Percentiles rank a stretch among this genome's conserved stretches.
Conservation (phyloP, 1,139 yeast species). For the Meyerozyma guilliermondii region DNA sequence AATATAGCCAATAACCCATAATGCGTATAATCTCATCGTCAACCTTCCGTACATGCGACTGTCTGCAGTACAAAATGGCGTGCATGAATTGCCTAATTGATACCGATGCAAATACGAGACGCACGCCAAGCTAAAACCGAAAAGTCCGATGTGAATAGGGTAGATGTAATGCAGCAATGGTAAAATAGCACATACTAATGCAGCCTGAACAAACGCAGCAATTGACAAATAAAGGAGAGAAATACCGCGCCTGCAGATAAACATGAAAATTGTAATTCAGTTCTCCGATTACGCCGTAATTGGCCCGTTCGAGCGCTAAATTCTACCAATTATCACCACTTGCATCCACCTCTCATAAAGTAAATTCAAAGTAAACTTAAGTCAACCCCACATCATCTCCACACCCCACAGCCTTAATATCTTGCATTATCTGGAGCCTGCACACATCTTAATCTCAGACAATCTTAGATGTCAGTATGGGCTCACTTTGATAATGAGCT, state of each 20-base stretch:
- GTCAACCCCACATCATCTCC: background rate
- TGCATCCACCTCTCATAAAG: background rate
- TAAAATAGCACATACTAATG: too few relatives aligned
- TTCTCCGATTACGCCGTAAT: too few relatives aligned
- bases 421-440: background rate
- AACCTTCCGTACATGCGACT: too few relatives aligned
- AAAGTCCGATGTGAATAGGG: too few relatives aligned
- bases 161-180: too few relatives aligned
- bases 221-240: background rate
- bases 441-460: background rate
- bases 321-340: too few relatives aligned
- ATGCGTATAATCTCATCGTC: too few relatives aligned
- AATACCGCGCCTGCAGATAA: background rate
- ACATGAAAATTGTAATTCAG: background rate
- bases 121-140: too few relatives aligned
- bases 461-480: background rate
- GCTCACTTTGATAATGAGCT: background rate
- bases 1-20: background rate
- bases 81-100: too few relatives aligned
- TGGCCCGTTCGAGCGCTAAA: too few relatives aligned
- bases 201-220: background rate
- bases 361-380: background rate
- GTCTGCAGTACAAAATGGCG: too few relatives aligned
- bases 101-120: too few relatives aligned
- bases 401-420: background rate